These are phyloP conservation scores for Blumeria graminis DNA, from an alignment of 2,329 filamentous ascomycete genomes.

Conservation along the genomic window DNA sequence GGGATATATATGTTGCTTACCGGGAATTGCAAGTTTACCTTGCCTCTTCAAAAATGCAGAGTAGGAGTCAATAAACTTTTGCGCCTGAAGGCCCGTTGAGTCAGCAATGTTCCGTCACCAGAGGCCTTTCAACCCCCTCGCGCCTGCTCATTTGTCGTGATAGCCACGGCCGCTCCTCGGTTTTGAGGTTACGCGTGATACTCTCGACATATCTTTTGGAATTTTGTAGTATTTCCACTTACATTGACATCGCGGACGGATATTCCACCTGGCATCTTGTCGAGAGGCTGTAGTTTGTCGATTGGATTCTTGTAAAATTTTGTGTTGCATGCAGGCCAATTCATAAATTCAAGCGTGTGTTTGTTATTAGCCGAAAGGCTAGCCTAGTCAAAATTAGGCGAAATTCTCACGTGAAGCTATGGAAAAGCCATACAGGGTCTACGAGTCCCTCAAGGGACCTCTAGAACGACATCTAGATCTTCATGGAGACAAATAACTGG, in stretches of 20 bases:
- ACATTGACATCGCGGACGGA: constrained; percentile 71
- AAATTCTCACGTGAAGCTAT: no score
- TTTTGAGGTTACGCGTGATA: constrained; percentile 7
- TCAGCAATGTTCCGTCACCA: constrained; percentile 53
- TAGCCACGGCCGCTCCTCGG: no score
- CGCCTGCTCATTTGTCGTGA: constrained; percentile 33
- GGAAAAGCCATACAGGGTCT: no score
- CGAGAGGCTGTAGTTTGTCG: constrained; percentile 18
- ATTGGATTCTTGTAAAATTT: no score
- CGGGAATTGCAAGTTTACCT: constrained; percentile 76
- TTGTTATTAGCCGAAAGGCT: no score
- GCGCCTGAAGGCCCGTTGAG: constrained; percentile 34
- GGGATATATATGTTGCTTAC: constrained; percentile 21
- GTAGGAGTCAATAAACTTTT: constrained; percentile 75
- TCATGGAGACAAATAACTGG: no score
- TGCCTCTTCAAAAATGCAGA: constrained; percentile 80
- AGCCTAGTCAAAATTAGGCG: no score
- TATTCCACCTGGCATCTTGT: constrained; percentile 58
- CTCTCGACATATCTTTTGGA: constrained; percentile 4
- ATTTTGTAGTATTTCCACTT: constrained; percentile 20
- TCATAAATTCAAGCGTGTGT: no score
- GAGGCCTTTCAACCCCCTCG: constrained; percentile 50
- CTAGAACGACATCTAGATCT: no score
- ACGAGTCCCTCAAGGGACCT: no score
- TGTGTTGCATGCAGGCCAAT: no score